phyloP scores from a whole-genome alignment of 2,329 filamentous ascomycete species.

The Diplocarpon rosae region DNA sequence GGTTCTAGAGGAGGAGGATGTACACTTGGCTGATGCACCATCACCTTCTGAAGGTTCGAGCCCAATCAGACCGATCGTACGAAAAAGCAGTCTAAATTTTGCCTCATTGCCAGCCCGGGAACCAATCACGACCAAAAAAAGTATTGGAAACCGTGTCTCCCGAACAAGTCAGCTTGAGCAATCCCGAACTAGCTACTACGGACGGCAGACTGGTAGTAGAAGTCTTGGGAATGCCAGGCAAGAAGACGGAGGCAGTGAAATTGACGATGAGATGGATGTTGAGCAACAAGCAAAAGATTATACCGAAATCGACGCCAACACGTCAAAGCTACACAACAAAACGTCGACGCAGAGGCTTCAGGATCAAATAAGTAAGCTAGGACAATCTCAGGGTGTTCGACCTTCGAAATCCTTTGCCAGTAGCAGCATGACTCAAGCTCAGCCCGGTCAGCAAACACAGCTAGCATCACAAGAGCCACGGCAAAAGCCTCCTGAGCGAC shows the following conservation, averaged over 20 bases:
- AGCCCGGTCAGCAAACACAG: slow-evolving; percentile 15
- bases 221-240: slow-evolving; percentile 45
- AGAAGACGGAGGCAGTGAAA: slow-evolving; percentile 32
- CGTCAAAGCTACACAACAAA: slow-evolving; percentile 58
- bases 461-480: slow-evolving; percentile 9
- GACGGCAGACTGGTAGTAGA: slow-evolving; percentile 61
- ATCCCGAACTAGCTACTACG: slow-evolving; percentile 62
- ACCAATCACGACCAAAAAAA: slow-evolving; percentile 75
- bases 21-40: slow-evolving; percentile 36
- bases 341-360: slow-evolving; percentile 90
- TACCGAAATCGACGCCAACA: slow-evolving; percentile 33
- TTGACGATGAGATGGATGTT: slow-evolving; percentile 43
- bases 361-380: slow-evolving; percentile 74
- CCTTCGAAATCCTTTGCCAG: slow-evolving; percentile 27
- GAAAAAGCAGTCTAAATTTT: slow-evolving; percentile 93
- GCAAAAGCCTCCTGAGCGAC: slow-evolving; percentile 7
- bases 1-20: slow-evolving; percentile 20
- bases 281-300: slow-evolving; percentile 27
- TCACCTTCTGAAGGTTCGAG: slow-evolving; percentile 57
- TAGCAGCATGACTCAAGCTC: slow-evolving; percentile 12
- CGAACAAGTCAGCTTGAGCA: slow-evolving; percentile 70
- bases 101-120: slow-evolving; percentile 86
- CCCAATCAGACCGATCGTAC: slow-evolving; percentile 61
- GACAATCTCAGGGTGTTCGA: slow-evolving; percentile 36
- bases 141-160: slow-evolving; percentile 61